Base-by-base conservation (phyloP, 2,329 filamentous ascomycete genomes). In the Colletotrichum chlorophyti region DNA sequence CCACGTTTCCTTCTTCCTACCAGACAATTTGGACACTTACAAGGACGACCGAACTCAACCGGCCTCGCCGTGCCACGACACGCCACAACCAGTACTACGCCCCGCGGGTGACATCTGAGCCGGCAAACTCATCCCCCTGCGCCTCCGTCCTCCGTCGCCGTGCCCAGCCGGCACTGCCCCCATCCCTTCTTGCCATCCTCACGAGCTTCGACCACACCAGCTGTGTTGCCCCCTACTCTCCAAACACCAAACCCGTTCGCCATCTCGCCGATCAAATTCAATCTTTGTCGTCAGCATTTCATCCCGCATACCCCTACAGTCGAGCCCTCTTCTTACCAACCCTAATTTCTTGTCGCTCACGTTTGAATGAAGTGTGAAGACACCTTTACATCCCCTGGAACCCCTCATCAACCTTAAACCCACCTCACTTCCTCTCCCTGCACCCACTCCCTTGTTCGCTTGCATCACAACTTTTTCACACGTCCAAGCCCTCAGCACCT, bases 71-170 rank as follows among this genome's bases (percentile, higher is more conserved):
- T 19, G 24, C 42, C n/a, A 52, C 34, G 27, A 15, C 26, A 40
- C 40, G 49, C 24, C 54, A 58, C 54, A 17, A 8, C 50, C 41
- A 54, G 27, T 42, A 29, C 54, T 38, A 58, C 42, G 42, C 42
- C 54, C 50, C 42, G 29, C 54, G 29, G 54, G 19, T 19, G 23
- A 17, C 42, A 48, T 26, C 49, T 43, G 17, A 37, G 29, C 42
- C 55, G 37, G 43, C 34, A 19, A 27, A 19, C 5, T 5, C 3
- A 6, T 8, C 8, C 27, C 10, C 42, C 35, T 37, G 29, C 50
- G 50, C 24, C 55, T 59, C 31, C 42, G 34, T 54, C 37, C 42
- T 41, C 55, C 43, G 55, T 49, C 42, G 17, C 41, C 35, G 41
- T 23, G 32, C 12, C 37, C 19, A 42, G 27, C 29, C 32, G 53